A percentile compares a stretch with the other conserved stretches of the same genome.
Conservation (phyloP, 148 eudicot species). For the Nepenthes gracilis region DNA sequence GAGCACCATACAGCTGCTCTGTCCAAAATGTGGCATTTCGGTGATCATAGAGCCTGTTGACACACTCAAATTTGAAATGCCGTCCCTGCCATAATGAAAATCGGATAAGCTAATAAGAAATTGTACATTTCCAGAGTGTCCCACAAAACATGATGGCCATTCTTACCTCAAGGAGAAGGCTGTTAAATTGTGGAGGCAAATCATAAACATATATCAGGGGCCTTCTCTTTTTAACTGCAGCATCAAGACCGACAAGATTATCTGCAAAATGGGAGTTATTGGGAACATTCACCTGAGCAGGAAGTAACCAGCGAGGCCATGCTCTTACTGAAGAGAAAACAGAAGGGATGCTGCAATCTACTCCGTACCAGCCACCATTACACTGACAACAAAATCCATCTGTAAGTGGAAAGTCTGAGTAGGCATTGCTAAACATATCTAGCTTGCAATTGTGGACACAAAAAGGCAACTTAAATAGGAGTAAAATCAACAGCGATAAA, state of each 20-base stretch:
- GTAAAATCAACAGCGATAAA: too few species aligned
- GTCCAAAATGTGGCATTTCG: constrained; percentile 78
- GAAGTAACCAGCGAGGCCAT: constrained; percentile 91
- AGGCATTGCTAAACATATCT: neutral
- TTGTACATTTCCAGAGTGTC: neutral
- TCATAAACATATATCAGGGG: constrained; percentile 92
- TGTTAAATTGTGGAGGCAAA: constrained; percentile 77
- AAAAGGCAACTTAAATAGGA: neutral
- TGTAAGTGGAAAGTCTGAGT: constrained; percentile 2
- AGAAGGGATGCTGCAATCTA: constrained; percentile 90
- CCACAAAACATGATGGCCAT: constrained; percentile 4
- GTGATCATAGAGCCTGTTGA: constrained; percentile 77
- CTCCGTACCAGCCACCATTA: constrained; percentile 84
- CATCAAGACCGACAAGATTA: constrained; percentile 35
- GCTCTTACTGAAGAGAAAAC: constrained; percentile 49
- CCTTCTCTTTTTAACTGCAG: constrained; percentile 71
- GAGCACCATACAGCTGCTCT: constrained; percentile 91
- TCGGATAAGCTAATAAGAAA: constrained; percentile 11
- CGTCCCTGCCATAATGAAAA: constrained; percentile 53
- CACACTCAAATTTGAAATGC: constrained; percentile 79
- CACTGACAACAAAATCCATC: constrained; percentile 39
- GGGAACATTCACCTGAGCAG: constrained; percentile 60
- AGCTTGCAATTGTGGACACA: neutral
- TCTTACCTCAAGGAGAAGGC: constrained; percentile 88
- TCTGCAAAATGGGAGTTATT: constrained; percentile 23